Evolutionary conservation across 148 eudicot species (phyloP).

Genomic region (Vaccinium myrtillus): DNA sequence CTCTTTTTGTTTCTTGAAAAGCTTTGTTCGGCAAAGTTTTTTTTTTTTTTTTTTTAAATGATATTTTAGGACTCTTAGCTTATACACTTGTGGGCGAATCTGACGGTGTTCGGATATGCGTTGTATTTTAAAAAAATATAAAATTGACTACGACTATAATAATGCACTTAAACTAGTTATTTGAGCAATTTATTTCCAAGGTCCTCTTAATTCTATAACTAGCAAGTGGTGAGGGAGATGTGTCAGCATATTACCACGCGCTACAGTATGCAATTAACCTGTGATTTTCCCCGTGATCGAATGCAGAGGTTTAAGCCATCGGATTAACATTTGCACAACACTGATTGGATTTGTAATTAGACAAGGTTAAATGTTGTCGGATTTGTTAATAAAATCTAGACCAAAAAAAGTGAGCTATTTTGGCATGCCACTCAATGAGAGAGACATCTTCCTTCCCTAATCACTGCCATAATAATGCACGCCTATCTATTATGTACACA

Average conservation of each 20-base stretch:
- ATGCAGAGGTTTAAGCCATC: neutral
- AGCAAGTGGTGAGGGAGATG: no score
- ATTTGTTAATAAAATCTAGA: no score
- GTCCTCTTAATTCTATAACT: no score
- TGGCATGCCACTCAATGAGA: neutral
- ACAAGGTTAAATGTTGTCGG: neutral
- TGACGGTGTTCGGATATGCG: no score
- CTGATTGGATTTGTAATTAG: neutral
- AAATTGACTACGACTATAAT: no score
- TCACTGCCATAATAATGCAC: neutral
- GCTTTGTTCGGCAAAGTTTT: neutral
- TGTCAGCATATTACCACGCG: no score
- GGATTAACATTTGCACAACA: neutral
- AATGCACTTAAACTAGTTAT: no score
- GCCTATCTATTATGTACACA: neutral
- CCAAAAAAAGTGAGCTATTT: neutral
- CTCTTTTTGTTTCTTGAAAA: no score
- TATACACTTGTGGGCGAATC: no score
- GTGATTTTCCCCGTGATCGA: neutral
- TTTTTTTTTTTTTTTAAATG: neutral
- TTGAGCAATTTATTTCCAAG: no score
- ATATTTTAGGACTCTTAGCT: neutral
- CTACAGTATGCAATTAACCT: no score
- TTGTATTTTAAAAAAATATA: no score
- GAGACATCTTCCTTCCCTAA: neutral